Conservation (phyloP, 345 rosid genomes). For the Eutrema yunnanense region DNA sequence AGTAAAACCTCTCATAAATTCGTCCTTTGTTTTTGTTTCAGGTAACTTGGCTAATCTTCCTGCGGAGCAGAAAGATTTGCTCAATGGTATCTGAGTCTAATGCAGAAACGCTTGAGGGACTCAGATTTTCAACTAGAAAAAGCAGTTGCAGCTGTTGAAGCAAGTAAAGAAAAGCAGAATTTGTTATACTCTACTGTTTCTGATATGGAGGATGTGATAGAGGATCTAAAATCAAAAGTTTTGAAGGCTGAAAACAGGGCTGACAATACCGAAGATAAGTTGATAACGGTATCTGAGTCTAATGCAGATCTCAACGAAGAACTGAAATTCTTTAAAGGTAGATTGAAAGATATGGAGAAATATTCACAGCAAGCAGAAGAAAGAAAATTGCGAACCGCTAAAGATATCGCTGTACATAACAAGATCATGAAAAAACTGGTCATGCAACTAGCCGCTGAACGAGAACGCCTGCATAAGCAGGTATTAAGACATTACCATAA, state of each 20-base stretch:
- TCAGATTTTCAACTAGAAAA: constrained; percentile 60
- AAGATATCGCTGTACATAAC: constrained; percentile 58
- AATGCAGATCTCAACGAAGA: constrained; percentile 69
- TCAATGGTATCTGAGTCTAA: too few species aligned
- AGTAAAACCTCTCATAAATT: too few species aligned
- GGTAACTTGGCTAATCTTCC: too few species aligned
- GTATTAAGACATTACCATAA: constrained; percentile 28
- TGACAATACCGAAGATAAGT: constrained; percentile 69
- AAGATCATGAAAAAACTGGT: constrained; percentile 73
- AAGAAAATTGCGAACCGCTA: constrained; percentile 52
- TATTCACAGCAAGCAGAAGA: constrained; percentile 69
- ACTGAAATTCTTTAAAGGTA: constrained; percentile 58
- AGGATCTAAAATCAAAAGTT: constrained; percentile 68
- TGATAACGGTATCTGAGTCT: constrained; percentile 67
- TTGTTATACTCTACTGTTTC: constrained; percentile 59
- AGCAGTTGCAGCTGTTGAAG: constrained; percentile 80
- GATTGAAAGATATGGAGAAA: constrained; percentile 57
- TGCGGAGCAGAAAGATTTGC: too few species aligned
- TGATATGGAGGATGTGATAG: constrained; percentile 83
- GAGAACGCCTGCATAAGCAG: constrained; percentile 89
- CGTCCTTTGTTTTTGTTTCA: too few species aligned
- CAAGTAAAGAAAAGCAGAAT: constrained; percentile 73
- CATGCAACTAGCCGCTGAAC: constrained; percentile 67
- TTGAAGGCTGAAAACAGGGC: constrained; percentile 64
- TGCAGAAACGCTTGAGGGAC: constrained; percentile 50